These are phyloP conservation scores for Schizochytrium sp. DNA, from an alignment of 108 stramenopile genomes.

Conservation along the genomic window DNA sequence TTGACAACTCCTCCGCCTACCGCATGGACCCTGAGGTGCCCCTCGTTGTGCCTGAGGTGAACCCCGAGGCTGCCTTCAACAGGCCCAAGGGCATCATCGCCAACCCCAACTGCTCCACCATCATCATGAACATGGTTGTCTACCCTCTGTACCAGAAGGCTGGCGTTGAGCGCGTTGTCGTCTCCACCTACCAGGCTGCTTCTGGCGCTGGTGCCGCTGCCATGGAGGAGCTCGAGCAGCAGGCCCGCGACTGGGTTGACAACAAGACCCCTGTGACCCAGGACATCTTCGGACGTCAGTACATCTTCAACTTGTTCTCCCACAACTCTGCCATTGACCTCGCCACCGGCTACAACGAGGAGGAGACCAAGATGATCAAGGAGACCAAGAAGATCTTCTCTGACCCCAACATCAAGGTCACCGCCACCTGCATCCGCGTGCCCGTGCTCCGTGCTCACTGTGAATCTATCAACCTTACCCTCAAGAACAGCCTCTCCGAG, in stretches of 20 bases:
- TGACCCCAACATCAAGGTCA: constrained; percentile 56
- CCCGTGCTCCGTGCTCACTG: constrained; percentile 69
- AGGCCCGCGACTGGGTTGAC: constrained; percentile 53
- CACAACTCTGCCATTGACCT: constrained; percentile 66
- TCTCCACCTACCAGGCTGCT: constrained; percentile 70
- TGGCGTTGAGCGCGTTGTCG: constrained; percentile 62
- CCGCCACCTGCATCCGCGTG: constrained; percentile 70
- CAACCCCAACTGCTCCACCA: constrained; percentile 74
- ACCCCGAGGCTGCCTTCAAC: constrained; percentile 62
- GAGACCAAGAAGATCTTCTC: constrained; percentile 69
- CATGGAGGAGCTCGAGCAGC: constrained; percentile 68
- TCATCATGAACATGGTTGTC: constrained; percentile 68
- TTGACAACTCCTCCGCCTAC: constrained; percentile 72
- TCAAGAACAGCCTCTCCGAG: constrained; percentile 8
- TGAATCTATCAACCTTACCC: constrained; percentile 68
- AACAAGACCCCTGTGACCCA: constrained; percentile 55
- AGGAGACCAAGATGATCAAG: constrained; percentile 71
- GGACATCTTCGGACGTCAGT: constrained; percentile 67
- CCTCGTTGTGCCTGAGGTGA: constrained; percentile 73
- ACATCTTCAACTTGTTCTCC: constrained; percentile 69
- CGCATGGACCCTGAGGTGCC: constrained; percentile 67
- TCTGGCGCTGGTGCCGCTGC: constrained; percentile 69
- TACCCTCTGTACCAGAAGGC: constrained; percentile 65
- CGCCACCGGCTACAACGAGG: constrained; percentile 70
- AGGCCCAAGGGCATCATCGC: constrained; percentile 65